Evolutionary conservation across 1,284 basidiomycete species (phyloP).

Genomic region (Schizophyllum commune): DNA sequence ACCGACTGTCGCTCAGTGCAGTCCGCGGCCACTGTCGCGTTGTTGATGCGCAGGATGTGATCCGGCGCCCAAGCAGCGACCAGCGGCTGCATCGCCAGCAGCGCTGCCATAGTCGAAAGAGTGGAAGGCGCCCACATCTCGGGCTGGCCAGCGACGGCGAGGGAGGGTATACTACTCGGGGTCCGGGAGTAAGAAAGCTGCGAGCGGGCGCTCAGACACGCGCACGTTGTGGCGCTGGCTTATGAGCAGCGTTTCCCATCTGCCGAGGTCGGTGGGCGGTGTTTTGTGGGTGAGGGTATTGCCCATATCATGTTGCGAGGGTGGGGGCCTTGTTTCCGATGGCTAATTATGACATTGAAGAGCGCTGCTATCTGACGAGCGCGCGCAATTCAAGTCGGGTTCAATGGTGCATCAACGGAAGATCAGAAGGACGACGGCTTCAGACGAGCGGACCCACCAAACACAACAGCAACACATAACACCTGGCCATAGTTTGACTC

Average conservation of each 20-base stretch:
- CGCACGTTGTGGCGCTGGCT: not conserved
- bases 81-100: not conserved
- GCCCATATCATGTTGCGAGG: no score
- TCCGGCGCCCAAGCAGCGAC: not conserved
- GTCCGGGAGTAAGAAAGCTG: not conserved
- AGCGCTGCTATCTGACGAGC: no score
- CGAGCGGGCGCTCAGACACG: not conserved
- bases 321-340: no score
- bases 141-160: no score
- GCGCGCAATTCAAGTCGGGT: no score
- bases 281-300: no score
- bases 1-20: not conserved
- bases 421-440: no score
- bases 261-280: not conserved
- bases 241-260: not conserved
- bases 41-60: not conserved
- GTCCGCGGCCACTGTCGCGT: not conserved
- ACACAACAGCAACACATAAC: no score
- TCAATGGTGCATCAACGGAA: no score
- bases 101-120: not conserved
- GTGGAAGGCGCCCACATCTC: not conserved
- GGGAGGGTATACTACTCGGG: not conserved
- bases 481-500: no score
- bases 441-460: no score
- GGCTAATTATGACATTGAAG: no score